These are phyloP conservation scores for Cynara cardunculus DNA, from an alignment of 129 eudicot species.

Conservation along the genomic window DNA sequence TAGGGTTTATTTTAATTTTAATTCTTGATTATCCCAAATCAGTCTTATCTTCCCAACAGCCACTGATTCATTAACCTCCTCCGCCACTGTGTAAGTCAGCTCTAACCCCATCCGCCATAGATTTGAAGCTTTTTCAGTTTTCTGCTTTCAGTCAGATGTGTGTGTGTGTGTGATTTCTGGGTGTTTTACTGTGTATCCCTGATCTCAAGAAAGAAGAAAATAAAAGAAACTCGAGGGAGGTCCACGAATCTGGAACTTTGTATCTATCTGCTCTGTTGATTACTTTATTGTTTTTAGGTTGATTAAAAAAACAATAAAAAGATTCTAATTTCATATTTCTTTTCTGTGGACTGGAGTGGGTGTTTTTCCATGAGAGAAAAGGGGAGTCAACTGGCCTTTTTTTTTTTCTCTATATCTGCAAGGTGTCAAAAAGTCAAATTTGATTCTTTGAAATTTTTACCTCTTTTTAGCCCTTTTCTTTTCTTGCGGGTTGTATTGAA, in stretches of 20 bases:
- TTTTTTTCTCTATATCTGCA: slow-evolving; percentile 18
- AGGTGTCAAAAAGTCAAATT: slow-evolving; percentile 36
- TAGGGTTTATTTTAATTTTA: slow-evolving; percentile 27
- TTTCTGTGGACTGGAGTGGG: slow-evolving; percentile 17
- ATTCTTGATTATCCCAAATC: slow-evolving; percentile 9
- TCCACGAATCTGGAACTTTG: slow-evolving; percentile 53
- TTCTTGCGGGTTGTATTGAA: background rate
- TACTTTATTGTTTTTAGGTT: slow-evolving; percentile 16
- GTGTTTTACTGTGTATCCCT: background rate
- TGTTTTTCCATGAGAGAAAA: slow-evolving; percentile 16
- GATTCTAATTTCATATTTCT: slow-evolving; percentile 3
- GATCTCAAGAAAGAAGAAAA: slow-evolving; percentile 19
- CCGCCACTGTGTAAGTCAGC: slow-evolving; percentile 50
- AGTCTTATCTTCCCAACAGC: slow-evolving; percentile 1
- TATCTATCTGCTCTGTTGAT: slow-evolving; percentile 36
- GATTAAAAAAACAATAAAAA: slow-evolving; percentile 26
- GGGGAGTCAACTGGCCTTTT: slow-evolving; percentile 42
- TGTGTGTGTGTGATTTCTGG: background rate
- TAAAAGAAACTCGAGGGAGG: slow-evolving; percentile 14
- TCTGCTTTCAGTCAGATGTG: background rate
- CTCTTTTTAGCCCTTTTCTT: slow-evolving; percentile 7
- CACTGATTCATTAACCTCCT: slow-evolving; percentile 10
- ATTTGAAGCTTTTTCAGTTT: too few relatives aligned
- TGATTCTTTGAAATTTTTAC: slow-evolving; percentile 8
- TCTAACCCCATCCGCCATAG: background rate